phyloP scores from a whole-genome alignment of 345 rosid genomes.

The Balakata baccata region DNA sequence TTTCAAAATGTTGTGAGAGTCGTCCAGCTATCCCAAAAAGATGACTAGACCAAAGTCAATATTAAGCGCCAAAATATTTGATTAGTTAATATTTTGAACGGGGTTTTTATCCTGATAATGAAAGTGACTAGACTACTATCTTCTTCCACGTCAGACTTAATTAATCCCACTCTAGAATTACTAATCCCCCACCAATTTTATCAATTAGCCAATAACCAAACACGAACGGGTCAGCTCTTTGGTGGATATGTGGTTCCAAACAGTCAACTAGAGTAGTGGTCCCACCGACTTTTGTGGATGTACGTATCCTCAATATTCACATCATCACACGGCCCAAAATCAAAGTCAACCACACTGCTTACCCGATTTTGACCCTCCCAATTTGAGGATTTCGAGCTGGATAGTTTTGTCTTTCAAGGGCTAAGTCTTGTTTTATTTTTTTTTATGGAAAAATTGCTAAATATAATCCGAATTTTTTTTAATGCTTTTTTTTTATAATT shows the following conservation, averaged over 20 bases:
- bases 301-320: constrained; percentile 26
- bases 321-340: constrained; percentile 26
- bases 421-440: neutral
- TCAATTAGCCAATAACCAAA: constrained; percentile 12
- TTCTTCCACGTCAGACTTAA: constrained; percentile 5
- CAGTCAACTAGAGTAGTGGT: constrained; percentile 20
- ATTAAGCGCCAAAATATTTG: neutral
- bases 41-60: constrained; percentile 17
- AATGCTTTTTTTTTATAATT: neutral
- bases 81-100: neutral
- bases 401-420: neutral
- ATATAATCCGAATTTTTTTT: no score
- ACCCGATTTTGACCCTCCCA: constrained; percentile 23
- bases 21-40: constrained; percentile 3
- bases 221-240: constrained; percentile 21
- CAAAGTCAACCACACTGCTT: neutral
- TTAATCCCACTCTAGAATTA: constrained; percentile 3
- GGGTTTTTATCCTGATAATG: constrained; percentile 23
- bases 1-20: neutral
- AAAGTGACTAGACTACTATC: constrained; percentile 20
- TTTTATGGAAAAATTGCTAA: no score
- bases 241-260: constrained; percentile 26
- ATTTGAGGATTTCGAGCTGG: neutral
- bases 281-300: constrained; percentile 24
- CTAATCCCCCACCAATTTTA: neutral